These are phyloP conservation scores for Citrus sp. DNA, from an alignment of 345 rosid genomes.

Conservation along the genomic window DNA sequence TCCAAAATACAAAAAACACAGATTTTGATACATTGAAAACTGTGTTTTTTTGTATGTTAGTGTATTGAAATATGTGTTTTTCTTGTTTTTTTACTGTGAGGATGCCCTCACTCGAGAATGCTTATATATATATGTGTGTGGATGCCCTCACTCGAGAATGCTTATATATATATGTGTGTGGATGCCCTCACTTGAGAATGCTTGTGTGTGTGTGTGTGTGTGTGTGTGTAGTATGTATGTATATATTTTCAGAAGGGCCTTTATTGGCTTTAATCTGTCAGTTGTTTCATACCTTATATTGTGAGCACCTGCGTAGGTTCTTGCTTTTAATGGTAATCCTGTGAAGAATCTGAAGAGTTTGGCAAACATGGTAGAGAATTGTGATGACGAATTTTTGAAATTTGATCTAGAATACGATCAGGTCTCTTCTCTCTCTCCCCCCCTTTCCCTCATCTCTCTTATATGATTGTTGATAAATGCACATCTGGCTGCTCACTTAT, in stretches of 20 bases:
- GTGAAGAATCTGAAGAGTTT: constrained; percentile 64
- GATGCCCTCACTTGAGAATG: no score
- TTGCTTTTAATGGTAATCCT: constrained; percentile 59
- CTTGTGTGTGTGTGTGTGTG: no score
- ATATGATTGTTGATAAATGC: background rate
- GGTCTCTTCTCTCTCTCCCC: constrained; percentile 27
- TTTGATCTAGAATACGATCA: constrained; percentile 61
- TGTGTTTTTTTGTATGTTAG: no score
- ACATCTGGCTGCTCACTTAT: background rate
- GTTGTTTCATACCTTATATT: background rate
- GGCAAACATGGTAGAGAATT: constrained; percentile 60
- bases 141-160: no score
- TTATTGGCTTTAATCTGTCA: background rate
- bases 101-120: no score
- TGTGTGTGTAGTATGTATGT: no score
- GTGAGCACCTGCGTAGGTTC: constrained; percentile 30
- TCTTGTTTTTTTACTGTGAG: no score
- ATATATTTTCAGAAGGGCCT: background rate
- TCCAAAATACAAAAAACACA: no score
- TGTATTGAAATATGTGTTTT: no score
- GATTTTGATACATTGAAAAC: no score
- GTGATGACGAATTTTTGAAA: constrained; percentile 55
- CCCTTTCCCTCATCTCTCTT: background rate
- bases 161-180: no score
- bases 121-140: no score